A percentile compares a stretch with the other conserved stretches of the same genome.
These are phyloP conservation scores for Metschnikowia rubicola DNA, from an alignment of 805 yeast genomes.

Conservation along the genomic window DNA sequence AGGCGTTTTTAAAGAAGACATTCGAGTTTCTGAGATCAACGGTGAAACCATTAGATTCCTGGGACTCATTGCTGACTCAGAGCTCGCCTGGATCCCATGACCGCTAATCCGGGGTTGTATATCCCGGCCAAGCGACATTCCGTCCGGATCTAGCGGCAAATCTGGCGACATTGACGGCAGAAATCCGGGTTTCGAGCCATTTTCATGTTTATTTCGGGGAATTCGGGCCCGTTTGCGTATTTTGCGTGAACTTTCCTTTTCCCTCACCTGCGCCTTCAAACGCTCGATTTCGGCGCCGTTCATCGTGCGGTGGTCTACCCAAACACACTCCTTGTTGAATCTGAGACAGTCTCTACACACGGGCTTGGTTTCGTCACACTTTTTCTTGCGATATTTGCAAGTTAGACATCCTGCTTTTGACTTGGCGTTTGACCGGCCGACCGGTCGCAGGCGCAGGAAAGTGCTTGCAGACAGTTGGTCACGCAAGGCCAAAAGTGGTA, in stretches of 20 bases:
- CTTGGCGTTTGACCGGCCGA: conserved; percentile 10
- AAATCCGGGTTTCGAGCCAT: background rate
- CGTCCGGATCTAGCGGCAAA: conserved; percentile 3
- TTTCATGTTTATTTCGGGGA: background rate
- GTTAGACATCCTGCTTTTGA: conserved; percentile 65
- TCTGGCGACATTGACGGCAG: conserved; percentile 4
- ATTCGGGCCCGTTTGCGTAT: conserved; percentile 32
- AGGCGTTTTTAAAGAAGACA: too few relatives aligned
- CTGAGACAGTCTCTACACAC: conserved; percentile 49
- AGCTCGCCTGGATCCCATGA: too few relatives aligned
- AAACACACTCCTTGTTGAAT: conserved; percentile 45
- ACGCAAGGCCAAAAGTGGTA: too few relatives aligned
- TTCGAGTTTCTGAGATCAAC: too few relatives aligned
- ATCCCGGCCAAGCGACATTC: background rate
- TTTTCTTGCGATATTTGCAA: conserved; percentile 62
- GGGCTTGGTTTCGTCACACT: conserved; percentile 51
- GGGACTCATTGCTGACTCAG: too few relatives aligned
- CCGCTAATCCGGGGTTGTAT: too few relatives aligned
- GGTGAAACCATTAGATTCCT: too few relatives aligned
- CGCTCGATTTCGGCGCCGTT: conserved; percentile 32
- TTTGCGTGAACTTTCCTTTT: conserved; percentile 40
- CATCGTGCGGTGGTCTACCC: conserved; percentile 45
- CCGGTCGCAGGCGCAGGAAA: background rate
- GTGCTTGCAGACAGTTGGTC: too few relatives aligned
- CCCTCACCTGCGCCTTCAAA: conserved; percentile 35